A percentile compares a stretch with the other conserved stretches of the same genome.
phyloP scores from a whole-genome alignment of 2,329 filamentous ascomycete genomes.

The Penicillium brevicompactum region DNA sequence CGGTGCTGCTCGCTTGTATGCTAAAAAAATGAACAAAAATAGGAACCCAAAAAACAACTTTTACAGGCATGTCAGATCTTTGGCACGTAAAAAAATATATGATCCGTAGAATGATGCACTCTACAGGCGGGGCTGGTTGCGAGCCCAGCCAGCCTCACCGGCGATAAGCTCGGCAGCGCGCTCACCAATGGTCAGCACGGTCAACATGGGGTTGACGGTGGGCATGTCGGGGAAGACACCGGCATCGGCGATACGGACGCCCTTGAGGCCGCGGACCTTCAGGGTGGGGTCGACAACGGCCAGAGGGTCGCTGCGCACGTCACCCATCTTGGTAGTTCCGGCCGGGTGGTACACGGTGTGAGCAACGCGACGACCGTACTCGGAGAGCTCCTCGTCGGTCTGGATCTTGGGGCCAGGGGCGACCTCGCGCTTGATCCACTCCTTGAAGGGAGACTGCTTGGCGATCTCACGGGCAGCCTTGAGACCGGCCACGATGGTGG shows the following conservation, averaged over 20 bases:
- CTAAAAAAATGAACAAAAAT: conserved; percentile 20
- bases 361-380: conserved; percentile 78
- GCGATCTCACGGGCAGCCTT: conserved; percentile 76
- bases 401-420: conserved; percentile 74
- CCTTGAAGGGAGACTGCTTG: conserved; percentile 73
- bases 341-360: conserved; percentile 91
- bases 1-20: conserved; percentile 26
- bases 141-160: conserved; percentile 68
- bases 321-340: conserved; percentile 89
- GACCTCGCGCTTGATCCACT: conserved; percentile 81
- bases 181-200: conserved; percentile 81
- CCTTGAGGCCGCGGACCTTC: conserved; percentile 71
- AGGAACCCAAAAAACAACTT: conserved; percentile 14
- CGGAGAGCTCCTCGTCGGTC: conserved; percentile 76
- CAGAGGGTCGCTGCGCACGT: conserved; percentile 65
- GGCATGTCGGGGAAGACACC: conserved; percentile 88
- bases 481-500: conserved; percentile 76
- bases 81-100: neutral
- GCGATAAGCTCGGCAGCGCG: conserved; percentile 81
- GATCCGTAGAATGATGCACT: neutral
- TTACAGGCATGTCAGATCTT: conserved; percentile 22
- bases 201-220: conserved; percentile 88
- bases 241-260: conserved; percentile 79
- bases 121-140: conserved; percentile 58
- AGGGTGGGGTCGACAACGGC: conserved; percentile 80